phyloP scores from a whole-genome alignment of 208 protist genomes.

The Leishmania lainsoni region DNA sequence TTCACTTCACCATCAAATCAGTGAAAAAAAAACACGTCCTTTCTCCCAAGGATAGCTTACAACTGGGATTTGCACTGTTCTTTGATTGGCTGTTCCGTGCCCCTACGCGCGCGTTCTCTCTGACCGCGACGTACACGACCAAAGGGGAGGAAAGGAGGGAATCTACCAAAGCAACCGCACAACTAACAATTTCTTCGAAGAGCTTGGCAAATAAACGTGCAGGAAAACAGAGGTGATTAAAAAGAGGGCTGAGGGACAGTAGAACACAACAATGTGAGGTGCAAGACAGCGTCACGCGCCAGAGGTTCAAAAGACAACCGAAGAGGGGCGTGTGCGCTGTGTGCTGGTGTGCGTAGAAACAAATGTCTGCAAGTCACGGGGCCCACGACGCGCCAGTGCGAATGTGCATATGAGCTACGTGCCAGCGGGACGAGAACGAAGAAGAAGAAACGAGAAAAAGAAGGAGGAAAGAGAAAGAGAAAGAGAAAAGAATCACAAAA shows the following conservation, averaged over 20 bases:
- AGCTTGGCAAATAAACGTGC: neutral
- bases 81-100: neutral
- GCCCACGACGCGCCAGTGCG: neutral
- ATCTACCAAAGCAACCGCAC: neutral
- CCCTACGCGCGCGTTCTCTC: too few species aligned
- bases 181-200: neutral
- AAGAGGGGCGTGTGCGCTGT: neutral
- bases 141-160: neutral
- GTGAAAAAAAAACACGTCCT: neutral
- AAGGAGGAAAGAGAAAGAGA: neutral
- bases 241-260: neutral
- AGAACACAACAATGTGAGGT: neutral
- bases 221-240: neutral
- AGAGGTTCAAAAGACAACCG: neutral
- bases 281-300: neutral
- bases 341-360: neutral
- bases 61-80: neutral
- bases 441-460: neutral
- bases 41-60: neutral
- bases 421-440: neutral
- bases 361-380: neutral
- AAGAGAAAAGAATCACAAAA: neutral
- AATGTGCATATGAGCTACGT: neutral
- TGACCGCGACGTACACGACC: neutral
- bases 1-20: neutral